phyloP scores from a whole-genome alignment of 768 basidiomycete species.

The Amanita molliuscula region DNA sequence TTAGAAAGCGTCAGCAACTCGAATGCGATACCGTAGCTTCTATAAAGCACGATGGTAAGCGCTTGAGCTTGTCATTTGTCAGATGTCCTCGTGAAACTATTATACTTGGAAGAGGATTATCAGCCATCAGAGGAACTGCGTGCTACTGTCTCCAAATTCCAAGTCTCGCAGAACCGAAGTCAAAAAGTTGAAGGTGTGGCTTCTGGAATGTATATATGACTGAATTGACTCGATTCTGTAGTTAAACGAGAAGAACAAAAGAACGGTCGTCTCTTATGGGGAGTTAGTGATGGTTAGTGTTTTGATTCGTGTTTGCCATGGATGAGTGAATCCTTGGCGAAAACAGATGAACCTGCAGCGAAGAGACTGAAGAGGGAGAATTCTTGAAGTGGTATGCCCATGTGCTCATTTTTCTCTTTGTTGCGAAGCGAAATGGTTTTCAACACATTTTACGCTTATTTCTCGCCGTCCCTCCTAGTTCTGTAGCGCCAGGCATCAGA shows the following conservation, averaged over 20 bases:
- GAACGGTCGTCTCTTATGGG: background rate
- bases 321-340: background rate
- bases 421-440: no score
- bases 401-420: no score
- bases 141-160: background rate
- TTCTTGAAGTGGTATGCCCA: background rate
- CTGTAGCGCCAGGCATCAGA: no score
- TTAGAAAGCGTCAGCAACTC: background rate
- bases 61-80: background rate
- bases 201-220: background rate
- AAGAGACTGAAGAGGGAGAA: background rate
- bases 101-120: slow-evolving; percentile 1
- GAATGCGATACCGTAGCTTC: background rate
- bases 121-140: background rate
- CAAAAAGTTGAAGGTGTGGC: background rate
- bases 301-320: background rate
- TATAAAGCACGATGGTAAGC: background rate
- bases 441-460: no score
- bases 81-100: background rate
- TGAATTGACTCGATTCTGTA: background rate
- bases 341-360: background rate
- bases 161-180: background rate
- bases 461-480: no score
- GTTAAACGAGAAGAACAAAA: background rate
- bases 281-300: background rate